Evolutionary conservation across 768 basidiomycete species (phyloP), one percentile per base, ranked within the genome.

Genomic region (Baorangia bicolor): DNA sequence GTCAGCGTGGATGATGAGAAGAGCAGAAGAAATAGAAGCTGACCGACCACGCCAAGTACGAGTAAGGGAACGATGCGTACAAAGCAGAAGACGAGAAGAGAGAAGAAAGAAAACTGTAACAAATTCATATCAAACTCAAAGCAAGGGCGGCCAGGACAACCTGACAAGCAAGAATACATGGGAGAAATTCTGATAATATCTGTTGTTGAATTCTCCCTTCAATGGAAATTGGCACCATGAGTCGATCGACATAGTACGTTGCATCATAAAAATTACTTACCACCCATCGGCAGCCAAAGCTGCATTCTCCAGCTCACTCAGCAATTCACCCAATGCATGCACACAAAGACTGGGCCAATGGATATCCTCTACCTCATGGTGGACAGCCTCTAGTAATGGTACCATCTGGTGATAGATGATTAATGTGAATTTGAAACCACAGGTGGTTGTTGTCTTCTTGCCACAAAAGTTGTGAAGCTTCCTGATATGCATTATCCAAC

Each of bases 391-490:
- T 16, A 65, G 28, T 10, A 43, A 58, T 30, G 6, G 60, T 30
- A 44, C 50, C 40, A 28, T 45, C 39, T 33, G 55, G 40, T 13
- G 51, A 53, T 4, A 28, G 27, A 40, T 57, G 60, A 34, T 65
- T 62, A 25, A 51, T 28, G 7, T 65, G 62, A 20, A 65, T 52
- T 27, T 42, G 44, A 7, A 67, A 51, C 8, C 46, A 53, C 14
- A 47, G 35, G 4, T 55, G 57, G 12, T 62, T 58, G 28, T 23
- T 43, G 10, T 57, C 60, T 34, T 64, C 64, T 25, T 51, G 51
- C 8, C 13, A 37, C 20, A 68, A 41, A 20, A 59, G 25, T 3
- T 13, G 1, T 2, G 34, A 2, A 3, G 58, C 59, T 25, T 60
- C 49, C 2, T 48, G 11, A 31, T 53, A 69, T 1, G 51, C 20